Evolutionary conservation across 495 filamentous ascomycete genomes (phyloP).

Genomic region (Penicillium macrosclerotiorum): DNA sequence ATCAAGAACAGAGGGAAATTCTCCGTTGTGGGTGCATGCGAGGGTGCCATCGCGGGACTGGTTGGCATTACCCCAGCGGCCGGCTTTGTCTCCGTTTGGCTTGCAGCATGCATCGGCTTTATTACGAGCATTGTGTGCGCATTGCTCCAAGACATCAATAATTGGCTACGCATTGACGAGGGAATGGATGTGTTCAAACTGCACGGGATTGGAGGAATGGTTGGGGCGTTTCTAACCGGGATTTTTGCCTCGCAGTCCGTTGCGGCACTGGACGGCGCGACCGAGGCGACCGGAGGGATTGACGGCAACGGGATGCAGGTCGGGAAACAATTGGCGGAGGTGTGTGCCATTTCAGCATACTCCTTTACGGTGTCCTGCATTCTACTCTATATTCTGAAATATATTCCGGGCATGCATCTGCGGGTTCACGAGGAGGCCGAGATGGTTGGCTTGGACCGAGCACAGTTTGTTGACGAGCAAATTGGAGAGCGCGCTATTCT

Average conservation of each 20-base stretch:
- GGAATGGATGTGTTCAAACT: slow-evolving; percentile 64
- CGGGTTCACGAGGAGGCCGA: slow-evolving; percentile 56
- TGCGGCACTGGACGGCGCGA: slow-evolving; percentile 47
- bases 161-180: slow-evolving; percentile 59
- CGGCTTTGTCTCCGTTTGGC: slow-evolving; percentile 57
- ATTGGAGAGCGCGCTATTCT: slow-evolving; percentile 45
- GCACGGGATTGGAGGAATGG: slow-evolving; percentile 60
- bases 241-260: slow-evolving; percentile 54
- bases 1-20: slow-evolving; percentile 53
- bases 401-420: slow-evolving; percentile 57
- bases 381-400: slow-evolving; percentile 55
- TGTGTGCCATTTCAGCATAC: slow-evolving; percentile 55
- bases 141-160: slow-evolving; percentile 50
- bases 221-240: slow-evolving; percentile 60
- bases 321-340: slow-evolving; percentile 58
- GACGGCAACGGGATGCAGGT: slow-evolving; percentile 60
- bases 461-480: slow-evolving; percentile 61
- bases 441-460: slow-evolving; percentile 53
- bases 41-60: slow-evolving; percentile 62
- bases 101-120: slow-evolving; percentile 58
- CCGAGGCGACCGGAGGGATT: slow-evolving; percentile 48
- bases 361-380: slow-evolving; percentile 54
- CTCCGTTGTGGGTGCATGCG: slow-evolving; percentile 58
- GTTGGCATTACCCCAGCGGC: slow-evolving; percentile 65
- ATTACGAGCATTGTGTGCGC: slow-evolving; percentile 54